Conservation (phyloP, 2,329 filamentous ascomycete genomes). For the Cadophora gregata region DNA sequence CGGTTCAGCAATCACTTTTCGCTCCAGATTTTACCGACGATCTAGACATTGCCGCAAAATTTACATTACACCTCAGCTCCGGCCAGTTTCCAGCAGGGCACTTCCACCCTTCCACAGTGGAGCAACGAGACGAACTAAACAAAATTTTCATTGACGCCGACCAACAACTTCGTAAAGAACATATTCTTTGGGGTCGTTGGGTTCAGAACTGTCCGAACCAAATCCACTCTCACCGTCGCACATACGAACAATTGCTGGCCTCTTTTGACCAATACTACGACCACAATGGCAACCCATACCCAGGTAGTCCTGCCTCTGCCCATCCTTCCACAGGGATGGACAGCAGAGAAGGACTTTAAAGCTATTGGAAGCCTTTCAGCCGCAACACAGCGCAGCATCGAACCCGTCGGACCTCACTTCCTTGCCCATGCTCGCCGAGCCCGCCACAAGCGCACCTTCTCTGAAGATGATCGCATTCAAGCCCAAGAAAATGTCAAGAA, state of each 20-base stretch:
- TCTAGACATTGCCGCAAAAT: background rate
- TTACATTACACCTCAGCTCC: background rate
- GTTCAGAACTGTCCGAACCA: background rate
- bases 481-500: slow-evolving; percentile 95
- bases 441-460: slow-evolving; percentile 96
- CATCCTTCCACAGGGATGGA: slow-evolving; percentile 79
- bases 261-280: background rate
- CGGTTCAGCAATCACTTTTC: background rate
- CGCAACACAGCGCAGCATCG: slow-evolving; percentile 84
- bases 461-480: slow-evolving; percentile 97
- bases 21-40: background rate
- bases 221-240: background rate
- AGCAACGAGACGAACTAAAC: background rate
- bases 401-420: slow-evolving; percentile 97
- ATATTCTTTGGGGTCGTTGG: background rate
- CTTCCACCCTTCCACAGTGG: background rate
- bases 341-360: slow-evolving; percentile 91
- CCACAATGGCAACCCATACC: slow-evolving; percentile 22
- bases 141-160: background rate
- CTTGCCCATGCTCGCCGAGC: slow-evolving; percentile 95
- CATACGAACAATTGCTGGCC: background rate
- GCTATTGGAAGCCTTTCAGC: slow-evolving; percentile 76
- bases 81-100: too few relatives aligned
- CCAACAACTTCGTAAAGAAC: background rate
- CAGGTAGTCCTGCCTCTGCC: slow-evolving; percentile 70